These are phyloP conservation scores for Asterella californica DNA, from an alignment of 225 moss, liverwort and hornwort species.

Conservation along the genomic window DNA sequence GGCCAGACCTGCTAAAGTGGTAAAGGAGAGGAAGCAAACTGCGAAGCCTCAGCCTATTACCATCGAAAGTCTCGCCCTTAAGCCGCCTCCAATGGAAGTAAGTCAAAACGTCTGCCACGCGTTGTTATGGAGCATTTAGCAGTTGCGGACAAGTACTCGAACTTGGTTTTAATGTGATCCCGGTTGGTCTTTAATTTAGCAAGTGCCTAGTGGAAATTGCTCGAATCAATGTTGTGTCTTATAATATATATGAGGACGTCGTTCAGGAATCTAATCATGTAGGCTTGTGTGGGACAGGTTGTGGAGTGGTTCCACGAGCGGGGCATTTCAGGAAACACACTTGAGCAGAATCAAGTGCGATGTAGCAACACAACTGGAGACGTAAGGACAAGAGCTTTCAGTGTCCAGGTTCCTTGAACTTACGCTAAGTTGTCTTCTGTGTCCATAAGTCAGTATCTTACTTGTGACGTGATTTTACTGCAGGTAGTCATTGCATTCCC, in stretches of 20 bases:
- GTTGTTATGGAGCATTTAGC: not conserved
- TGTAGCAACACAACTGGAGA: constrained; percentile 25
- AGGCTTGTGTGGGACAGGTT: constrained; percentile 13
- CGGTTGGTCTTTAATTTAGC: not conserved
- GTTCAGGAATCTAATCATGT: not conserved
- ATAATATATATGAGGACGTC: not conserved
- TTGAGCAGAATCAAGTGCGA: constrained; percentile 32
- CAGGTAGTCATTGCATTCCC: constrained; percentile 71
- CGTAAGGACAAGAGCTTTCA: constrained; percentile 15
- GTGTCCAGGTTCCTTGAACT: not conserved
- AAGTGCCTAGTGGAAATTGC: not conserved
- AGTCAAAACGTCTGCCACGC: not conserved
- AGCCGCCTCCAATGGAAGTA: constrained; percentile 17
- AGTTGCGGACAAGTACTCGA: too few species aligned
- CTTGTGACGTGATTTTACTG: not conserved
- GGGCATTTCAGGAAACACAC: constrained; percentile 33
- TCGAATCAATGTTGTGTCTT: not conserved
- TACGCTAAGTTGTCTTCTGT: not conserved
- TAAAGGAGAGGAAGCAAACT: constrained; percentile 37
- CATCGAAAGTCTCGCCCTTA: constrained; percentile 46
- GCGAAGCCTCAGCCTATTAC: constrained; percentile 38
- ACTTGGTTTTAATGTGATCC: too few species aligned
- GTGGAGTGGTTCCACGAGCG: constrained; percentile 35
- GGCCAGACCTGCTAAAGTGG: constrained; percentile 27
- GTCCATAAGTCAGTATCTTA: not conserved